These are phyloP conservation scores for Dendrobium huoshanense DNA, from an alignment of 106 monocot genomes.

Conservation along the genomic window DNA sequence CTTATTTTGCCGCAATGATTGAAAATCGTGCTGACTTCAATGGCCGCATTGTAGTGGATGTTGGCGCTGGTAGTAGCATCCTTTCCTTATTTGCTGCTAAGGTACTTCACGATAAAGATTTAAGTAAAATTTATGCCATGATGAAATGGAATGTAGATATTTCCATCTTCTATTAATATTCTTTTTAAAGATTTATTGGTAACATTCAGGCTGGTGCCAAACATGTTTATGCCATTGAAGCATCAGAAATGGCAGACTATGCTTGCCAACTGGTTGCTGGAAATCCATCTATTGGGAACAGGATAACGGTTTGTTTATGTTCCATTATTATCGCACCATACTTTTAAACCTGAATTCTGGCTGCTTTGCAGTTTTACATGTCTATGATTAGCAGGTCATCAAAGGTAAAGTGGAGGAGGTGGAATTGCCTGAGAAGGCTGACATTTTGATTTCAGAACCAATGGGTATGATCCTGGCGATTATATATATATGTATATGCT, in stretches of 20 bases:
- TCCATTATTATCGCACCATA: not conserved
- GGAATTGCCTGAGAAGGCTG: constrained; percentile 89
- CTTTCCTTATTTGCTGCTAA: constrained; percentile 96
- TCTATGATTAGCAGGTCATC: constrained; percentile 41
- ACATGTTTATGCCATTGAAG: constrained; percentile 96
- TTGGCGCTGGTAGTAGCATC: constrained; percentile 98
- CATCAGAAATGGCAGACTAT: constrained; percentile 98
- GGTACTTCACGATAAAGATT: constrained; percentile 27
- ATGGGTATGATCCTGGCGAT: constrained; percentile 56
- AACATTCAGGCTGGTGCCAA: constrained; percentile 82
- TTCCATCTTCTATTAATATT: not conserved
- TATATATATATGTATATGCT: not conserved
- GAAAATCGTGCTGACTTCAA: constrained; percentile 74
- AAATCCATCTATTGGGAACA: constrained; percentile 73
- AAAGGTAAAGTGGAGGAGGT: constrained; percentile 97
- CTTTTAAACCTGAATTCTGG: not conserved
- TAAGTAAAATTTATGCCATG: not conserved
- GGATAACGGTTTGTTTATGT: constrained; percentile 61
- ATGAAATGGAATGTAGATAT: not conserved
- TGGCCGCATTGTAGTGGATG: constrained; percentile 93
- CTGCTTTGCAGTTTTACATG: not conserved
- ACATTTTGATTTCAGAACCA: constrained; percentile 94
- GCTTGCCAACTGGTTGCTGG: constrained; percentile 69
- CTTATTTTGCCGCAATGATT: constrained; percentile 88
- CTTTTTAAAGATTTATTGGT: not conserved